Evolutionary conservation across 257 asterid genomes (phyloP), one percentile per base, ranked within the genome.

Genomic region (Plantago major): DNA sequence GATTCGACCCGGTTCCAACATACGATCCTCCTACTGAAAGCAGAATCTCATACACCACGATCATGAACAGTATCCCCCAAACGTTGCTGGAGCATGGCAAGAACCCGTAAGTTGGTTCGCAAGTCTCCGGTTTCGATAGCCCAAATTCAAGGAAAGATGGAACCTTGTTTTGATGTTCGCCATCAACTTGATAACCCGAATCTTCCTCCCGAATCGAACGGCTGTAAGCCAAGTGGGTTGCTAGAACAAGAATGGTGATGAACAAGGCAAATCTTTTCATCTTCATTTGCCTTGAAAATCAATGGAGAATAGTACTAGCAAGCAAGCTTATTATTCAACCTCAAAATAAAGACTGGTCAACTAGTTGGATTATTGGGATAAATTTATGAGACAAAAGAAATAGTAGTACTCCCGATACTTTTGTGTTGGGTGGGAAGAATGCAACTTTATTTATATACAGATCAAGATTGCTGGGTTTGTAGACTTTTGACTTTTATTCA

Each of bases 51-150:
- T 74, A 85, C 11, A 80, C 81, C 28, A 80, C 73, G 3, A 80
- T 69, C 14, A 85, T 81, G 54, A 82, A 85, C 62, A 80, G 67
- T 38, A 80, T 72, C 17, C 94, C 94, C 79, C 73, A 73, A 0
- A 48, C 78, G 43, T 82, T 80, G 28, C 57, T 67, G 10, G 82
- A 82, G 67, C 94, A 82, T 3, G 94, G 94, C 73, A 85, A 54
- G 67, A 85, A 57, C 7, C 94, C 94, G 46, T 80, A 85, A 0
- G 60, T 47, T 19, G 82, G 82, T 68, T 76, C 85, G 44, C 90
- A 85, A 0, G 63, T 67, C 69, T 78, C 84, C 40, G 74, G 38
- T 0, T 66, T 54, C 44, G 70, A 61, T 15, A 75, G 22, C 1
- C 60, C 48, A 57, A 74, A 61, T 11, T 63, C 71, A 3, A 71